Conservation (phyloP, 1,139 yeast genomes). For the Magnusiomyces sp. region DNA sequence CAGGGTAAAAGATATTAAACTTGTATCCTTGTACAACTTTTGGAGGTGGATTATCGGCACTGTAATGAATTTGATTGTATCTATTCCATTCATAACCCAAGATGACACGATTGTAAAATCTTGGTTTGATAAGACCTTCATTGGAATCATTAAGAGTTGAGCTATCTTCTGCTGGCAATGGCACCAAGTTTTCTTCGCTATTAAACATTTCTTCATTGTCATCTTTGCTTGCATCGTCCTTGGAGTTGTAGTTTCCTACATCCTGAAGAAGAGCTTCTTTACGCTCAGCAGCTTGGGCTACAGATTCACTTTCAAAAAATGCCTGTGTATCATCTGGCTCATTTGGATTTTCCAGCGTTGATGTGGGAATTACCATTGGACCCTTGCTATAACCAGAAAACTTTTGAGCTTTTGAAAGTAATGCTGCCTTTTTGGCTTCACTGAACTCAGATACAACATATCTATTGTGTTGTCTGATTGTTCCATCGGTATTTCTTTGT, state of each 20-base stretch:
- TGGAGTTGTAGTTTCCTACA: too few relatives aligned
- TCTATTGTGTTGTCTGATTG: too few relatives aligned
- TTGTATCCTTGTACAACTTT: constrained; percentile 34
- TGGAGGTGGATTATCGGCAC: constrained; percentile 33
- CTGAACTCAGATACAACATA: constrained; percentile 6
- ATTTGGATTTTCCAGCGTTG: background rate
- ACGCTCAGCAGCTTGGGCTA: too few relatives aligned
- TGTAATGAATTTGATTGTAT: constrained; percentile 32
- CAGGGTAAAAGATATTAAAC: constrained; percentile 33
- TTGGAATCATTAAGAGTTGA: constrained; percentile 17
- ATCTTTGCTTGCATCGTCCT: too few relatives aligned
- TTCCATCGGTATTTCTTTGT: constrained; percentile 6
- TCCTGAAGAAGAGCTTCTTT: too few relatives aligned
- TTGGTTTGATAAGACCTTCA: constrained; percentile 24
- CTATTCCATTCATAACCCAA: constrained; percentile 34
- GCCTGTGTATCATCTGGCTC: background rate
- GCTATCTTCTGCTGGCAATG: background rate
- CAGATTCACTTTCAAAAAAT: too few relatives aligned
- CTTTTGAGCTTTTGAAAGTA: too few relatives aligned
- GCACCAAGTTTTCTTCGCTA: constrained; percentile 10
- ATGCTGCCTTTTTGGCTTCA: background rate
- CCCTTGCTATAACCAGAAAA: too few relatives aligned
- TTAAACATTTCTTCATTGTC: constrained; percentile 4
- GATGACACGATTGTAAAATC: constrained; percentile 28
- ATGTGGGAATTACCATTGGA: too few relatives aligned